Base-by-base conservation (phyloP, 305 asterid species). In the Withania somnifera region DNA sequence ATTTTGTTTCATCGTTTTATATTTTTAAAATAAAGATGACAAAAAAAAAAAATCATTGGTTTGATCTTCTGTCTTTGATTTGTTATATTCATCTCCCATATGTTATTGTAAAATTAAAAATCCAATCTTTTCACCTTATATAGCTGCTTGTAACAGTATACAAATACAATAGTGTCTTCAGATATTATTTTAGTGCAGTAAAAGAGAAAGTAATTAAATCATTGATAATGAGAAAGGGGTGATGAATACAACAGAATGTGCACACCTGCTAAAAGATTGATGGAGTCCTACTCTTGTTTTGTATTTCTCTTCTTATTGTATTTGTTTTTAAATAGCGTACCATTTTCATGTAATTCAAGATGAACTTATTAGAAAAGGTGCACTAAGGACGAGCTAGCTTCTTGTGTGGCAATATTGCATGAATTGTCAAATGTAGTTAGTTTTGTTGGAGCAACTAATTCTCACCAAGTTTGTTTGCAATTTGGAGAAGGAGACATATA, bases 1-100 rank as follows among this genome's bases (percentile, higher is more conserved):
- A 40, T 63, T 63, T 61, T 26, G 20, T 63, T 84, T 86, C 34
- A 36, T 84, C 66, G 92, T 88, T 90, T 89, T 90, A 24, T 14
- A 45, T 45, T 87, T 78, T 64, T 78, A 47, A 73, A 28, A 61
- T 61, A 61, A 61, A 61, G 69, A 58, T 60, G 11, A 36, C 40
- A 36, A 36, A 36, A 26, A 56, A 87, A 84, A 87, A 83, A 83
- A 68, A 83, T 36, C 81, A 32, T 80, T 79, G 52, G 56, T 28
- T 64, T 50, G 73, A 22, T 28, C 71, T 22, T 30, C n/a, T 11
- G 14, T 17, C 8, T 30, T 53, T 36, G 40, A 36, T 54, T 34
- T 61, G 34, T 30, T 40, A 30, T 28, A 13, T 66, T 82, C 34
- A 11, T 19, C 32, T 40, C 40, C 3, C 5, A 26, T 75, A 17